Conservation (phyloP, 1,284 basidiomycete species). For the Tranzscheliella williamsii region DNA sequence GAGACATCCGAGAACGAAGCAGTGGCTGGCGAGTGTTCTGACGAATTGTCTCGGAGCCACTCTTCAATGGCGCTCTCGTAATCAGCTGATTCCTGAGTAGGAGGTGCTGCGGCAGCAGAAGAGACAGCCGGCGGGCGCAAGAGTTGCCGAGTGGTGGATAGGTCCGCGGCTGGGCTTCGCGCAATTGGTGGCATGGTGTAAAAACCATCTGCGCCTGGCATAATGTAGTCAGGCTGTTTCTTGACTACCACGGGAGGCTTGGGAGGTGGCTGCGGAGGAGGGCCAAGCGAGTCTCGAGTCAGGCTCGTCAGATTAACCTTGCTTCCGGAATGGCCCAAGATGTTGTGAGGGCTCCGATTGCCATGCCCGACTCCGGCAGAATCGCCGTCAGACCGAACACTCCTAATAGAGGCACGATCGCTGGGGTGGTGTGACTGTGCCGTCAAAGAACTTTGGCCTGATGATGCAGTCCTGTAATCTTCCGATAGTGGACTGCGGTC, state of each 20-base stretch:
- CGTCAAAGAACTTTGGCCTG: background rate
- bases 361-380: background rate
- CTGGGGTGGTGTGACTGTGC: background rate
- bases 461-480: constrained; percentile 5
- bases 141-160: background rate
- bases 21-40: constrained; percentile 9
- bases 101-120: constrained; percentile 8
- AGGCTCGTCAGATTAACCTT: constrained; percentile 2
- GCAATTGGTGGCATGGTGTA: constrained; percentile 33
- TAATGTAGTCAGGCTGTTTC: constrained; percentile 38
- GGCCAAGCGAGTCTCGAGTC: constrained; percentile 22
- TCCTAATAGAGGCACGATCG: background rate
- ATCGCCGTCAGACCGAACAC: background rate
- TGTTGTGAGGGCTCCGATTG: background rate
- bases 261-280: constrained; percentile 32
- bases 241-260: constrained; percentile 12
- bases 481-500: constrained; percentile 25
- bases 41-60: constrained; percentile 21
- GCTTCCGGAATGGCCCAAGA: background rate
- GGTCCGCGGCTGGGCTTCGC: background rate
- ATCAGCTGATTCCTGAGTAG: constrained; percentile 9
- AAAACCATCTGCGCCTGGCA: constrained; percentile 43
- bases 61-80: constrained; percentile 19
- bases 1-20: constrained; percentile 10
- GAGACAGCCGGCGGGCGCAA: constrained; percentile 5